Percentiles rank a stretch among this genome's conserved stretches.
Evolutionary conservation across 2,329 filamentous ascomycete genomes (phyloP).

Genomic region (Corynespora cassiicola): DNA sequence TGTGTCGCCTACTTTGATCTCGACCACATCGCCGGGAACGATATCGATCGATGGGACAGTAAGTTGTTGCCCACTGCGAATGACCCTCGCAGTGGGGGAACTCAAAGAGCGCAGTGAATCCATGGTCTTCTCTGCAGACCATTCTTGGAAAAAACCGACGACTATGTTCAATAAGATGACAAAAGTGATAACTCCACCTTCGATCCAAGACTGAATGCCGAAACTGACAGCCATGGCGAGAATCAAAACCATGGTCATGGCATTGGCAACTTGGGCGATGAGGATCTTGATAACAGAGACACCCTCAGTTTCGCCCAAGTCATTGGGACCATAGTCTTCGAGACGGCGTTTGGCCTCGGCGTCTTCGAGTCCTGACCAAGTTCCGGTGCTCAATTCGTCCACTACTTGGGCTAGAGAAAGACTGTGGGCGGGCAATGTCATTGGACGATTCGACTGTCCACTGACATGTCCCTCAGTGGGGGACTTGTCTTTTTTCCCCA

Average conservation of each 20-base stretch:
- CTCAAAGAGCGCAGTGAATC: constrained; percentile 54
- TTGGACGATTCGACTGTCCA: constrained; percentile 54
- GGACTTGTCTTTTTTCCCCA: constrained; percentile 28
- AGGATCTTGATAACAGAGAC: constrained; percentile 76
- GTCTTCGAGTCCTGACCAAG: constrained; percentile 70
- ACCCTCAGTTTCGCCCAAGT: constrained; percentile 71
- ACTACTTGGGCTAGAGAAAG: constrained; percentile 60
- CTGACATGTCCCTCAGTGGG: constrained; percentile 39
- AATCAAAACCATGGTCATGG: constrained; percentile 73
- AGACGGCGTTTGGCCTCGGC: constrained; percentile 66
- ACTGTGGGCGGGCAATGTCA: constrained; percentile 68
- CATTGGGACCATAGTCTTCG: constrained; percentile 69
- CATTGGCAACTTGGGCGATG: constrained; percentile 75
- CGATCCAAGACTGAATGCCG: constrained; percentile 55
- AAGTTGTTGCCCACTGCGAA: constrained; percentile 61
- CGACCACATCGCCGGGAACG: constrained; percentile 71
- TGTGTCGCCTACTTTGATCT: constrained; percentile 69
- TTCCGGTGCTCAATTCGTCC: constrained; percentile 65
- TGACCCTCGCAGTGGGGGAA: constrained; percentile 52
- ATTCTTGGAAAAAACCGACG: constrained; percentile 56
- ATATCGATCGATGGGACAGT: constrained; percentile 64
- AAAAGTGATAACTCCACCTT: constrained; percentile 55
- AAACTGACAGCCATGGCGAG: constrained; percentile 57
- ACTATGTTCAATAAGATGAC: constrained; percentile 55
- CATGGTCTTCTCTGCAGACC: constrained; percentile 57